Conservation (phyloP, 352 stramenopile genomes). For the Phytophthora ramorum region DNA sequence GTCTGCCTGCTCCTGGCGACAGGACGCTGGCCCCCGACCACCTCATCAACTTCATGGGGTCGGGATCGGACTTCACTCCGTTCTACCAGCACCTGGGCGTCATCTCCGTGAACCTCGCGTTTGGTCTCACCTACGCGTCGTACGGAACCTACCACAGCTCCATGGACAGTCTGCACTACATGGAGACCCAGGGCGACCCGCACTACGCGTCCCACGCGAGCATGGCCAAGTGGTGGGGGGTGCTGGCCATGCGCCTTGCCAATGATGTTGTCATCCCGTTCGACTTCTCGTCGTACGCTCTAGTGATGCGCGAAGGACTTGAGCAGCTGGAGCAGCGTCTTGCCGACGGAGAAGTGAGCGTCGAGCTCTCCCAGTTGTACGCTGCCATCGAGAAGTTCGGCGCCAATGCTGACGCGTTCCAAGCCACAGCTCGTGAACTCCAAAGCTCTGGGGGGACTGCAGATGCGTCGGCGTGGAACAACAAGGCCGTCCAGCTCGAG, state of each 20-base stretch:
- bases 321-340: conserved; percentile 27
- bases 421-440: conserved; percentile 8
- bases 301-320: conserved; percentile 49
- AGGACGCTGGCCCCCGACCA: conserved; percentile 49
- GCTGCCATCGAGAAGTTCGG: conserved; percentile 41
- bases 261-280: conserved; percentile 54
- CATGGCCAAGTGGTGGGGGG: conserved; percentile 59
- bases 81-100: conserved; percentile 89
- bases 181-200: conserved; percentile 64
- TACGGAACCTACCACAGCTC: conserved; percentile 88
- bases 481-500: conserved; percentile 30
- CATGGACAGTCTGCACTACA: conserved; percentile 84
- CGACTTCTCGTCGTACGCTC: conserved; percentile 51
- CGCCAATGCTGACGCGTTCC: conserved; percentile 39
- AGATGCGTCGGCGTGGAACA: conserved; percentile 3
- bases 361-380: conserved; percentile 14
- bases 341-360: neutral
- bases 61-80: conserved; percentile 76
- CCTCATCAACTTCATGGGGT: conserved; percentile 61
- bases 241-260: conserved; percentile 59
- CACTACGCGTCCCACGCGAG: conserved; percentile 55
- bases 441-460: neutral
- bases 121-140: conserved; percentile 30
- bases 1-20: conserved; percentile 32
- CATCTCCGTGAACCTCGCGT: conserved; percentile 75